Evolutionary conservation across 73 alveolate genomes (phyloP).

Genomic region (Paramecium tetraurelia): DNA sequence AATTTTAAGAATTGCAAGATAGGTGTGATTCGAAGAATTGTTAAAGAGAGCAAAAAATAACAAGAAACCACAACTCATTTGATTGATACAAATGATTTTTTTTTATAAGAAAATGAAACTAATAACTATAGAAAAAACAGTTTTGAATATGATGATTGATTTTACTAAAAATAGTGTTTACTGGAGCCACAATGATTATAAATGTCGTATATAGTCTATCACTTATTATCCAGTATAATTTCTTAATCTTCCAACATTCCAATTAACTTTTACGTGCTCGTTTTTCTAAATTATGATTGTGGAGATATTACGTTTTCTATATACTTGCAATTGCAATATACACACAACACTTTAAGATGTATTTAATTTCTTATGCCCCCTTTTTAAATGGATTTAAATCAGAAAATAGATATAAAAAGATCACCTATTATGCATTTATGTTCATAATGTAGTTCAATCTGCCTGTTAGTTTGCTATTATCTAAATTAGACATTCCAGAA

Average conservation of each 20-base stretch:
- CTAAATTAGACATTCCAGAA: not conserved
- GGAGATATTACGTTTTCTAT: not conserved
- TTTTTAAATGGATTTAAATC: not conserved
- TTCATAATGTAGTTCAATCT: not conserved
- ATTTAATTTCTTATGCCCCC: not conserved
- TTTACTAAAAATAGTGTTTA: not conserved
- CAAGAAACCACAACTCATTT: not conserved
- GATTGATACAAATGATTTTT: not conserved
- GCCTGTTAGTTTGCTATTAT: not conserved
- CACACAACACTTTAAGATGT: not conserved
- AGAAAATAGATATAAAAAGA: not conserved
- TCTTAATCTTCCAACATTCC: not conserved
- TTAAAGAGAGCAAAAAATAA: conserved; percentile 14
- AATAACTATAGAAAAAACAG: conserved; percentile 7
- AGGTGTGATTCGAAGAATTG: conserved; percentile 27
- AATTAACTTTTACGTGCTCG: not conserved
- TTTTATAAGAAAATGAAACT: conserved; percentile 22
- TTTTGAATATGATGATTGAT: conserved; percentile 27
- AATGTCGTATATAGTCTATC: not conserved
- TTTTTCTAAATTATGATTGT: not conserved
- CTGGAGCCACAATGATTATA: not conserved
- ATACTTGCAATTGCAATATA: not conserved
- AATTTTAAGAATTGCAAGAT: not conserved
- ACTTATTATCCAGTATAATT: not conserved
- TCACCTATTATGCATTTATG: not conserved